These are phyloP conservation scores for Microthlaspi erraticum DNA, from an alignment of 345 rosid species.

Conservation along the genomic window DNA sequence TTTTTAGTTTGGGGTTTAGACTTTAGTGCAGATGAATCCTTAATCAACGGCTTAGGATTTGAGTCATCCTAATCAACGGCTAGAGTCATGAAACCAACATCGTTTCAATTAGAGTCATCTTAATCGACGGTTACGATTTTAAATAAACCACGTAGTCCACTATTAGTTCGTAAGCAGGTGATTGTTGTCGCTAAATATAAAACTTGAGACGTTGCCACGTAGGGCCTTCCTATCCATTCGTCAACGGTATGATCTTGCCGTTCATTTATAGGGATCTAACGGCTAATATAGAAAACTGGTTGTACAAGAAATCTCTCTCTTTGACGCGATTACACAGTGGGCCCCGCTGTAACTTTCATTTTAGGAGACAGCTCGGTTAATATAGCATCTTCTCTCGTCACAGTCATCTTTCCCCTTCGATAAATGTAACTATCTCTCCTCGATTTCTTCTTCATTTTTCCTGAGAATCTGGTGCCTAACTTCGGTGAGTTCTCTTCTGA, in stretches of 20 bases:
- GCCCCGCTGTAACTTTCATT: slow-evolving; percentile 41
- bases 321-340: slow-evolving; percentile 30
- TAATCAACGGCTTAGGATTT: no score
- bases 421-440: slow-evolving; percentile 37
- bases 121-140: slow-evolving; percentile 5
- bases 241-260: slow-evolving; percentile 20
- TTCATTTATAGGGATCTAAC: slow-evolving; percentile 17
- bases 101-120: background rate
- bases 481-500: slow-evolving; percentile 37
- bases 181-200: slow-evolving; percentile 1
- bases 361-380: slow-evolving; percentile 21
- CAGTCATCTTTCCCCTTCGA: slow-evolving; percentile 34
- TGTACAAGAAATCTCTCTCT: slow-evolving; percentile 36
- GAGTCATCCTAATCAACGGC: no score
- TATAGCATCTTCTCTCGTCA: slow-evolving; percentile 32
- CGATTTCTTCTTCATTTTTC: slow-evolving; percentile 28
- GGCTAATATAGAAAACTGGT: slow-evolving; percentile 5
- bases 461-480: slow-evolving; percentile 33
- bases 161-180: background rate
- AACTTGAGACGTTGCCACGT: slow-evolving; percentile 25
- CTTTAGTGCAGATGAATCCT: background rate
- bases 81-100: background rate
- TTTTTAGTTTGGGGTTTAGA: background rate
- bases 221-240: slow-evolving; percentile 38
- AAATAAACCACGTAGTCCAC: background rate